A percentile compares a stretch with the other conserved stretches of the same genome.
phyloP scores from a whole-genome alignment of 1,284 basidiomycete species.

The Xerocomus nothofagi region DNA sequence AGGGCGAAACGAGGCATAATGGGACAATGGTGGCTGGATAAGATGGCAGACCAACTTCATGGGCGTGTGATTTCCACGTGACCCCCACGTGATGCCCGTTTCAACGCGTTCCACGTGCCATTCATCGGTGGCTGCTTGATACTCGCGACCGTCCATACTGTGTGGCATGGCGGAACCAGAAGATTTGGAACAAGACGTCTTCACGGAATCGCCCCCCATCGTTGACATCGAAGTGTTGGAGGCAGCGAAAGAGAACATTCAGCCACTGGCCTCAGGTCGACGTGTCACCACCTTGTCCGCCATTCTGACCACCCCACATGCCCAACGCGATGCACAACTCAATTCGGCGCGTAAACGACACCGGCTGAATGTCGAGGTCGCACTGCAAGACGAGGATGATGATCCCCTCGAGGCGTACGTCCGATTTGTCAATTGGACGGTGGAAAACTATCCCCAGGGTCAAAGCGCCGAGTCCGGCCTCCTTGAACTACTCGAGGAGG shows the following conservation, averaged over 20 bases:
- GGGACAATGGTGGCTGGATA: too few relatives aligned
- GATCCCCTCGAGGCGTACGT: conserved; percentile 61
- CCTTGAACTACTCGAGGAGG: conserved; percentile 79
- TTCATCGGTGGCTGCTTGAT: neutral
- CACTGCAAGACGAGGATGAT: conserved; percentile 53
- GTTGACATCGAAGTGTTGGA: conserved; percentile 80
- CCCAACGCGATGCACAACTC: conserved; percentile 66
- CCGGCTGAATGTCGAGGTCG: conserved; percentile 52
- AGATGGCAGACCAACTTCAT: too few relatives aligned
- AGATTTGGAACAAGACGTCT: conserved; percentile 27
- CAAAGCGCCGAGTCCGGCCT: conserved; percentile 73
- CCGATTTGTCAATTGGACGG: conserved; percentile 67
- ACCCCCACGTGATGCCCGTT: conserved; percentile 24
- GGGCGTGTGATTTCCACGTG: conserved; percentile 17
- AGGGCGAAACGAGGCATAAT: too few relatives aligned
- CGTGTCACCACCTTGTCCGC: conserved; percentile 72
- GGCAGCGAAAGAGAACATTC: conserved; percentile 81
- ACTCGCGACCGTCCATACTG: neutral
- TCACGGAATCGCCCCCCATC: conserved; percentile 34
- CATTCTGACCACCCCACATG: conserved; percentile 71
- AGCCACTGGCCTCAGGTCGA: conserved; percentile 70
- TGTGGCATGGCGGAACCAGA: conserved; percentile 22
- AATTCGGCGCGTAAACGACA: conserved; percentile 60
- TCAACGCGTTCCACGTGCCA: conserved; percentile 17
- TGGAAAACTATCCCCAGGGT: conserved; percentile 67